Base-by-base conservation (phyloP, 2,329 filamentous ascomycete genomes). In the Chaetomiaceae sp. region DNA sequence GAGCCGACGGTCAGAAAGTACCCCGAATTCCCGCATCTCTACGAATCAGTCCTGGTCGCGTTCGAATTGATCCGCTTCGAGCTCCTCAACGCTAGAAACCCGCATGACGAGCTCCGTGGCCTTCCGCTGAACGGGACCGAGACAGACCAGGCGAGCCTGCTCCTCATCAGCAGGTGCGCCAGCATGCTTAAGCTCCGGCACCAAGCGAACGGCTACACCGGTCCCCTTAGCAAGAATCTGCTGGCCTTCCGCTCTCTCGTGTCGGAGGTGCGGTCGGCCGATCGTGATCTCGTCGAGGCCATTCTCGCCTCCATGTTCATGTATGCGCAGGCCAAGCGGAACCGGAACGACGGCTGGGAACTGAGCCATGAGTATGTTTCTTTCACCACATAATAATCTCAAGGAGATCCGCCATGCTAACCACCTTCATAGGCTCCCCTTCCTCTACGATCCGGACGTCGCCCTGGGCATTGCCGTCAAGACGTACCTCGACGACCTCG, bases 141-240 rank as follows among this genome's bases (percentile, higher is more conserved):
- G 4, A 83, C 88, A 37, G 91, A 96, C 60, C 90, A 88, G 67
- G 78, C 81, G 29, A 87, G 86, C 64, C 84, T 91, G 40, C 79
- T 94, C 51, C 79, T 99, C 40, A 84, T 97, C 63, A 94, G 91
- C 61, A 87, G 94, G 36, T 87, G 91, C 57, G 89, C 91, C 14
- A 91, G 88, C 49, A 76, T 97, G 54, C 81, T 91, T 47, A 89
- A 88, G 65, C 77, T 97, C 57, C 83, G 85, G 29, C 94, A 99
- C 68, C 82, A 89, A 62, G 79, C 81, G 3, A 91, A 92, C 62
- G 94, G 94, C 27, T 99, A 96, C 71, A 96, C 92, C 2, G 94
- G 94, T 0, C 92, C 94, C 1, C 79, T 99, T 1, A 96, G 91
- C 75, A 87, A 94, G 69, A 91, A 92, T 61, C 78, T 96, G 48